phyloP scores from a whole-genome alignment of 768 basidiomycete genomes.

The Pisolithus tinctorius region DNA sequence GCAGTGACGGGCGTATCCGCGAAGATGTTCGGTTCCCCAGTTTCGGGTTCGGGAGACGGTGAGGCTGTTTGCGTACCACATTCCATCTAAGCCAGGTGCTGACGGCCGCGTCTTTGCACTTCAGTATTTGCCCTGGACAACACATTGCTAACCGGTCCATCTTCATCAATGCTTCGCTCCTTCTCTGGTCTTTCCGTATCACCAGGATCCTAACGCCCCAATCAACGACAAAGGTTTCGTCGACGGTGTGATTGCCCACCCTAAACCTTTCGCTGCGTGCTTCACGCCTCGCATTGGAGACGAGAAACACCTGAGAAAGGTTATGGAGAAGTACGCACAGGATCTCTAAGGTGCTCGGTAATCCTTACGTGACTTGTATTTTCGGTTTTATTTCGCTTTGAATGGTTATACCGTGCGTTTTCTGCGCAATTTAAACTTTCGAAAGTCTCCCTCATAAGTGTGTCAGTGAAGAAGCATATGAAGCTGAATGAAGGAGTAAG shows the following conservation, averaged over 20 bases:
- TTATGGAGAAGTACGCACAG: conserved; percentile 21
- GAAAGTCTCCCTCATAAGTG: too few species aligned
- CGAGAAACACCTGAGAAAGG: conserved; percentile 17
- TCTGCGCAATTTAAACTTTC: too few species aligned
- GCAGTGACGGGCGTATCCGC: conserved; percentile 31
- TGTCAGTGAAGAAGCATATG: too few species aligned
- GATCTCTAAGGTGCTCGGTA: conserved; percentile 1
- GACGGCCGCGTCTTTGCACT: conserved; percentile 10
- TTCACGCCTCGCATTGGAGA: conserved; percentile 43
- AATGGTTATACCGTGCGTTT: too few species aligned
- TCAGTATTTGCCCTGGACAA: conserved; percentile 57
- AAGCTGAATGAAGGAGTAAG: too few species aligned
- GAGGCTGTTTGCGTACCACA: not conserved
- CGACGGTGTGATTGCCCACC: conserved; percentile 58
- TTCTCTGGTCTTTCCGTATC: conserved; percentile 62
- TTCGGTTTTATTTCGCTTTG: too few species aligned
- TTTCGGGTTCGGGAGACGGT: conserved; percentile 51
- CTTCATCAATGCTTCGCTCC: conserved; percentile 57
- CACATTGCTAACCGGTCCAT: conserved; percentile 57
- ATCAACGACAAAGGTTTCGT: conserved; percentile 60
- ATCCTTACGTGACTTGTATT: too few species aligned
- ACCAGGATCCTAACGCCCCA: conserved; percentile 42
- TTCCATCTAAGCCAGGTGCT: not conserved
- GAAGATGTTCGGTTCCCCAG: conserved; percentile 47
- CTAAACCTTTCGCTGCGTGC: conserved; percentile 49